Base-by-base conservation (phyloP, 768 basidiomycete genomes). In the Saitozyma sp. region DNA sequence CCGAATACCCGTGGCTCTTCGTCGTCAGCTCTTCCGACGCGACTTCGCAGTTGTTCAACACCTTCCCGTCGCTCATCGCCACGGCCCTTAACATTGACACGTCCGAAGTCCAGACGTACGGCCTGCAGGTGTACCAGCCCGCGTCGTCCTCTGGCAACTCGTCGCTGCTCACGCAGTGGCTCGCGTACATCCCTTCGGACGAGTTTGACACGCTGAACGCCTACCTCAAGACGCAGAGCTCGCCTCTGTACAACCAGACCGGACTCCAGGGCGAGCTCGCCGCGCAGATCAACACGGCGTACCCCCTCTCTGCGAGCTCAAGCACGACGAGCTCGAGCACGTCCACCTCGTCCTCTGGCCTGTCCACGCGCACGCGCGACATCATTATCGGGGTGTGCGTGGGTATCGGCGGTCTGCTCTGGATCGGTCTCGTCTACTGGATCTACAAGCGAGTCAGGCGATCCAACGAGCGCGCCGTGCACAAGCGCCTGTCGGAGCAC, bases 331-430 rank as follows among this genome's bases (percentile, higher is more conserved):
- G 66, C 5, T 61, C 59, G 0, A 66, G 69, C 39, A 69, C 68
- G 9, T 68, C 63, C 13, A 59, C 50, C 5, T 49, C 48, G 13
- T 37, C 48, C 20, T 40, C 42, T 14, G 41, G 45, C 50, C 45
- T 19, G 14, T 17, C 29, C 29, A 77, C 81, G 14, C 73, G 76
- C n/a, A 84, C 91, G 11, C 85, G 89, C 72, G 86, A 94, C 67
- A 90, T 90, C 29, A 92, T 95, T 74, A 93, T 96, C 64, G 93
- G 93, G 19, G 91, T 95, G 4, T 89, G 92, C 65, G 86, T 85
- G 46, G 86, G 89, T 2, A 84, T 95, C 17, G 92, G 92, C 11
- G 89, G 85, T 6, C 84, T 93, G 58, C 87, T 90, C 0, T 75
- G 92, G 49, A 70, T 90, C 48, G 86, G 89, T 42, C 83, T 92